phyloP scores from a whole-genome alignment of 441 rosid genomes.

The Metrosideros polymorpha region DNA sequence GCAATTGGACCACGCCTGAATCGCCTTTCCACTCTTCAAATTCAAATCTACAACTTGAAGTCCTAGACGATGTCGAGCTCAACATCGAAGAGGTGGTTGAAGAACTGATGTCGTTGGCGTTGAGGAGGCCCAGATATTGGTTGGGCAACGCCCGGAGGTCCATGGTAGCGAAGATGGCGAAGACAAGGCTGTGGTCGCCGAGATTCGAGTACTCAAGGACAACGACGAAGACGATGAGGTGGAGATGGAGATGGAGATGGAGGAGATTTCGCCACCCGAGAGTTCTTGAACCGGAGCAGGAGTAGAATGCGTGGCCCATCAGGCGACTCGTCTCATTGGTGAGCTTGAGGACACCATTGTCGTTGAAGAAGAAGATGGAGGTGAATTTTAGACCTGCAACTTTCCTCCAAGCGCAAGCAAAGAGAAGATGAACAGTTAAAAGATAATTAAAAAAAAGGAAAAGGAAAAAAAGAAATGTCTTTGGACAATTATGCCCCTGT shows the following conservation, averaged over 20 bases:
- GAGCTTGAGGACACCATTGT: too few relatives aligned
- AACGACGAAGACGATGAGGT: constrained; percentile 2
- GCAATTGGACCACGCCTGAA: constrained; percentile 28
- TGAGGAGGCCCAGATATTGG: constrained; percentile 22
- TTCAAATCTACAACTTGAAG: constrained; percentile 1
- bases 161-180: neutral
- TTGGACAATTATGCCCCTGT: too few relatives aligned
- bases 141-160: neutral
- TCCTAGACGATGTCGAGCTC: constrained; percentile 15
- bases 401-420: too few relatives aligned
- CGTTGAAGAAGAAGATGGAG: too few relatives aligned
- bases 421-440: too few relatives aligned
- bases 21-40: constrained; percentile 10
- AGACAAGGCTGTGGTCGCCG: constrained; percentile 16
- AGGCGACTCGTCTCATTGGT: too few relatives aligned
- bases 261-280: too few relatives aligned
- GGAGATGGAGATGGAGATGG: neutral
- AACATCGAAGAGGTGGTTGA: constrained; percentile 18
- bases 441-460: too few relatives aligned
- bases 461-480: too few relatives aligned
- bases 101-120: neutral
- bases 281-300: constrained; percentile 5
- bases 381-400: too few relatives aligned
- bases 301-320: constrained; percentile 9
- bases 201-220: constrained; percentile 7